These are phyloP conservation scores for Penicillium parvum DNA, from an alignment of 495 filamentous ascomycete species.

Conservation along the genomic window DNA sequence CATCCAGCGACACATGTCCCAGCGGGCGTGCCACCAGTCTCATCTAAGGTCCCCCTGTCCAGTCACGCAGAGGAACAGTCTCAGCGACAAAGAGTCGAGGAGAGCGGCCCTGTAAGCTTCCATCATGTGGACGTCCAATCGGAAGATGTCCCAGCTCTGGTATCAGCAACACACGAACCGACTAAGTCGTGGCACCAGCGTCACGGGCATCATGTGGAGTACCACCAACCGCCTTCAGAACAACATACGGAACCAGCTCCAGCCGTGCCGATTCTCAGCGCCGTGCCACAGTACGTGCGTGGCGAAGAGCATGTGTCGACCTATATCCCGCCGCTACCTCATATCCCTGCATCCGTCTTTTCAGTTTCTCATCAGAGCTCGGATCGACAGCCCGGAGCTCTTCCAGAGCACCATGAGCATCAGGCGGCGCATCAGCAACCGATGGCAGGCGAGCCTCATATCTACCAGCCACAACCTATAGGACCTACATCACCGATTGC, in stretches of 20 bases:
- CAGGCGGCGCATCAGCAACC: neutral
- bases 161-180: neutral
- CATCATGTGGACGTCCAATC: constrained; percentile 6
- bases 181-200: neutral
- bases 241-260: neutral
- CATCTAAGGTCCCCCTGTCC: too few relatives aligned
- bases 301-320: constrained; percentile 41
- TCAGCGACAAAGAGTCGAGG: too few relatives aligned
- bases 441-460: constrained; percentile 8
- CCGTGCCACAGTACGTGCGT: constrained; percentile 43
- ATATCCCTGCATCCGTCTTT: constrained; percentile 10
- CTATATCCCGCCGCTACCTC: constrained; percentile 23
- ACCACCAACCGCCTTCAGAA: constrained; percentile 6
- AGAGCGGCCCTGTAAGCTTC: neutral
- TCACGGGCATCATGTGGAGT: neutral
- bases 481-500: constrained; percentile 29
- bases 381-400: constrained; percentile 6
- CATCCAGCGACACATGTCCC: neutral
- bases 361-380: constrained; percentile 6
- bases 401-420: constrained; percentile 3
- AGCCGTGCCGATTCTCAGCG: constrained; percentile 27
- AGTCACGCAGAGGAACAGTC: too few relatives aligned
- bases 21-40: too few relatives aligned
- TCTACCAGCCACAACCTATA: constrained; percentile 32
- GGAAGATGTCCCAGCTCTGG: constrained; percentile 3